Percentiles rank a stretch among this genome's conserved stretches.
phyloP scores from a whole-genome alignment of 208 protist species.

The Endotrypanum monterogeii region DNA sequence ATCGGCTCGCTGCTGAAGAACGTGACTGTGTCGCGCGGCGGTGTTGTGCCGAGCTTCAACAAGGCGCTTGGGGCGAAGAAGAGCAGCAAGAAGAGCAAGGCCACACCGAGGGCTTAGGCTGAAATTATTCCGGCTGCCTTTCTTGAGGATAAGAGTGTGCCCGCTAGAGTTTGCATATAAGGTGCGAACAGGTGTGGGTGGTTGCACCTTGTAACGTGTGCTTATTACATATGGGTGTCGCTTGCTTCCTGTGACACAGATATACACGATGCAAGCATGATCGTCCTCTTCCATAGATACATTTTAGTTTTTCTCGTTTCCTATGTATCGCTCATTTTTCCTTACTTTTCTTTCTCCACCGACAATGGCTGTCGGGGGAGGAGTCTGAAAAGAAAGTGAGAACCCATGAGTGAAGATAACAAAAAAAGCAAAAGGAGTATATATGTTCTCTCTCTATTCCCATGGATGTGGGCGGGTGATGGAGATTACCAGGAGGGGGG shows the following conservation, averaged over 20 bases:
- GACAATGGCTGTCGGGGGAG: not conserved
- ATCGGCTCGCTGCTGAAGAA: slow-evolving; percentile 50
- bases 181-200: not conserved
- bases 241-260: not conserved
- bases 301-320: slow-evolving; percentile 4
- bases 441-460: not conserved
- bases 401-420: not conserved
- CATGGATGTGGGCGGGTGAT: too few species aligned
- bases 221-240: not conserved
- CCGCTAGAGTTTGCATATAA: not conserved
- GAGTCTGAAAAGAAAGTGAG: not conserved
- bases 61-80: slow-evolving; percentile 84
- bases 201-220: not conserved
- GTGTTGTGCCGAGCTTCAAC: slow-evolving; percentile 83
- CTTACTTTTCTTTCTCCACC: slow-evolving; percentile 9
- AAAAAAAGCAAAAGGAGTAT: not conserved
- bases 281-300: slow-evolving; percentile 12
- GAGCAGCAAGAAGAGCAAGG: slow-evolving; percentile 63
- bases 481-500: too few species aligned
- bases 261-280: not conserved
- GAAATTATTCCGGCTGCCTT: not conserved
- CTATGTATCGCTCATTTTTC: slow-evolving; percentile 19
- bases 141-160: not conserved
- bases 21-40: slow-evolving; percentile 79
- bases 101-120: slow-evolving; percentile 57